Conservation (phyloP, 164 flowering plant species). For the Vitis labrusca region DNA sequence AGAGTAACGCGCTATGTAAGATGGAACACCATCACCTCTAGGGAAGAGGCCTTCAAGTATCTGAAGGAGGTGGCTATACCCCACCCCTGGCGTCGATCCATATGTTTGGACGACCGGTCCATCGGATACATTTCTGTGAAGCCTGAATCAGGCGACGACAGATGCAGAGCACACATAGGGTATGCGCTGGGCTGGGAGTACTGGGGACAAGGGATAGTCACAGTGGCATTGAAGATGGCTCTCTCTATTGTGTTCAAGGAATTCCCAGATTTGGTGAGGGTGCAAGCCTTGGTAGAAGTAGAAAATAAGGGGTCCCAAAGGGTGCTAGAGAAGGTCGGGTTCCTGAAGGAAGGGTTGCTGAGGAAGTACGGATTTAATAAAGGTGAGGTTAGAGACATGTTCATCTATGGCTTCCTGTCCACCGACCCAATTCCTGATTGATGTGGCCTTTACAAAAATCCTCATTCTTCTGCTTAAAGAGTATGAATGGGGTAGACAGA, state of each 20-base stretch:
- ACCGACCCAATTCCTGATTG: conserved; percentile 11
- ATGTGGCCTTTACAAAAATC: background rate
- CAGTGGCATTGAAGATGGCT: conserved; percentile 38
- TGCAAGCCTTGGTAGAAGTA: conserved; percentile 37
- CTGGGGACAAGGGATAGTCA: conserved; percentile 48
- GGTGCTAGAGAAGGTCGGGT: conserved; percentile 56
- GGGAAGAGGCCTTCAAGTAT: conserved; percentile 30
- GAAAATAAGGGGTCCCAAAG: conserved; percentile 45
- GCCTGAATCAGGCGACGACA: conserved; percentile 29
- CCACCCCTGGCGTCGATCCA: conserved; percentile 46
- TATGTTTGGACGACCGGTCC: conserved; percentile 38
- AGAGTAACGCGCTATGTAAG: conserved; percentile 37
- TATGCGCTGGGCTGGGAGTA: conserved; percentile 31
- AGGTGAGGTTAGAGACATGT: conserved; percentile 34
- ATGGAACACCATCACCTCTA: conserved; percentile 35
- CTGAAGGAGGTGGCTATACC: conserved; percentile 38
- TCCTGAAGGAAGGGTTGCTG: conserved; percentile 37
- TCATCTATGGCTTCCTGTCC: conserved; percentile 31
- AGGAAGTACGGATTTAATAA: conserved; percentile 38
- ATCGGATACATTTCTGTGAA: conserved; percentile 42
- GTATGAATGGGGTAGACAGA: no score
- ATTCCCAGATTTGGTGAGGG: conserved; percentile 31
- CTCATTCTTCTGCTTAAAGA: background rate
- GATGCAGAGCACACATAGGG: conserved; percentile 28
- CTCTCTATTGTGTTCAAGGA: conserved; percentile 22